A percentile compares a stretch with the other conserved stretches of the same genome.
phyloP scores from a whole-genome alignment of 2,329 filamentous ascomycete genomes.

The Pyricularia pennisetigena region DNA sequence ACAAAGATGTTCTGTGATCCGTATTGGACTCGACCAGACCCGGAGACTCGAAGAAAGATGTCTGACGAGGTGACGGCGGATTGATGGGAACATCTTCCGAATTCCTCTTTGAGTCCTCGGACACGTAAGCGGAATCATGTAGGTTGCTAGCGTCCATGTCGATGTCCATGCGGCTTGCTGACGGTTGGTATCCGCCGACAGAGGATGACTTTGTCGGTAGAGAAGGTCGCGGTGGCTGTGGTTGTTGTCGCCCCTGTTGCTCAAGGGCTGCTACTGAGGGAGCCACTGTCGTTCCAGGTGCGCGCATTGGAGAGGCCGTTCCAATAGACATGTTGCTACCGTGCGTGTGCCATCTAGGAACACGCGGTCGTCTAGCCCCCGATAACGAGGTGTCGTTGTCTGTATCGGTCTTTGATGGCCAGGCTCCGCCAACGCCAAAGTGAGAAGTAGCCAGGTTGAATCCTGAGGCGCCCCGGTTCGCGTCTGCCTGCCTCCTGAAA shows the following conservation, averaged over 20 bases:
- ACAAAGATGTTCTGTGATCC: constrained; percentile 22
- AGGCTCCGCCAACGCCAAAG: constrained; percentile 19
- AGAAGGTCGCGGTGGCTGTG: not conserved
- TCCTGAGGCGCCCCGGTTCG: constrained; percentile 37
- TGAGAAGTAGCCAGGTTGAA: constrained; percentile 39
- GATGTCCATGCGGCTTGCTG: constrained; percentile 27
- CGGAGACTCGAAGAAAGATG: constrained; percentile 38
- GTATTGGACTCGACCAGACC: constrained; percentile 28
- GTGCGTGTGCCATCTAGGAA: constrained; percentile 37
- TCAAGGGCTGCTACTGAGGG: not conserved
- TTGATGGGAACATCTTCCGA: constrained; percentile 34
- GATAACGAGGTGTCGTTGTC: constrained; percentile 10
- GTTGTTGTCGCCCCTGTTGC: not conserved
- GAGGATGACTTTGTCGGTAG: not conserved
- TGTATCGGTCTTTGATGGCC: constrained; percentile 8
- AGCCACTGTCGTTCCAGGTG: constrained; percentile 6
- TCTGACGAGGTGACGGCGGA: constrained; percentile 25
- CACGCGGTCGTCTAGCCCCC: constrained; percentile 28
- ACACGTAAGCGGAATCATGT: constrained; percentile 45
- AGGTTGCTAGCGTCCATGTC: constrained; percentile 33
- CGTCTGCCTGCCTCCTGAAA: constrained; percentile 64
- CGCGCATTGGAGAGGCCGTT: constrained; percentile 12
- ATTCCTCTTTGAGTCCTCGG: constrained; percentile 42
- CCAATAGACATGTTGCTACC: constrained; percentile 32
- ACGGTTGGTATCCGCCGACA: not conserved